These are phyloP conservation scores for Clavispora phyllophila DNA, from an alignment of 805 yeast genomes.

Conservation along the genomic window DNA sequence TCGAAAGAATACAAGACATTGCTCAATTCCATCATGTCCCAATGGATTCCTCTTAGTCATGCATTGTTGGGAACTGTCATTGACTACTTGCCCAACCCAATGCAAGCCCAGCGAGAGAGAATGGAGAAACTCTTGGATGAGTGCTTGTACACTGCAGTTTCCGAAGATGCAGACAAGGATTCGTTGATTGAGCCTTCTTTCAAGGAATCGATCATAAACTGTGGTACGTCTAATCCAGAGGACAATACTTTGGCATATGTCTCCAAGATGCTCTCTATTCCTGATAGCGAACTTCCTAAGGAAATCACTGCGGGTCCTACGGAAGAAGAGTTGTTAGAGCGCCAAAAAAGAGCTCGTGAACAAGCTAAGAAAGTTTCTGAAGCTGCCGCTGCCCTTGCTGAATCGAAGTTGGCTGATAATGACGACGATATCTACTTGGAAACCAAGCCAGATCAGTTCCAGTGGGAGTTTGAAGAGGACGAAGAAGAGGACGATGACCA, in stretches of 20 bases:
- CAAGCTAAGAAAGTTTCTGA: constrained; percentile 68
- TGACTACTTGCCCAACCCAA: constrained; percentile 81
- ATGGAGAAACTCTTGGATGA: constrained; percentile 57
- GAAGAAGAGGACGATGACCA: constrained; percentile 43
- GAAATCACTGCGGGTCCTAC: constrained; percentile 38
- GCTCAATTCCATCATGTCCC: constrained; percentile 67
- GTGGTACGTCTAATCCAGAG: constrained; percentile 62
- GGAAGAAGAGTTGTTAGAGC: constrained; percentile 56
- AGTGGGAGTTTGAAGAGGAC: constrained; percentile 48
- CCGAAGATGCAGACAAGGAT: constrained; percentile 30
- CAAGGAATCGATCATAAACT: constrained; percentile 52
- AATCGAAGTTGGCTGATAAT: constrained; percentile 16
- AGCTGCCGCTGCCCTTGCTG: constrained; percentile 17
- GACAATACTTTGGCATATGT: constrained; percentile 62
- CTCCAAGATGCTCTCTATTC: constrained; percentile 84
- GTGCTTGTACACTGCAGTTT: constrained; percentile 43
- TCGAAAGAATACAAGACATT: constrained; percentile 70
- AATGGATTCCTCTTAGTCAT: constrained; percentile 91
- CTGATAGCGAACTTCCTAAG: constrained; percentile 72
- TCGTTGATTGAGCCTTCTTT: constrained; percentile 46
- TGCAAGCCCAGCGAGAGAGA: constrained; percentile 65
- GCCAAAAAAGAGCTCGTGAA: constrained; percentile 60
- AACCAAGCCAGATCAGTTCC: constrained; percentile 32
- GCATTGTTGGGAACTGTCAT: constrained; percentile 81
- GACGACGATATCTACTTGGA: constrained; percentile 24